phyloP scores from a whole-genome alignment of 148 eudicot genomes.

The Tetragonia tetragonoides region DNA sequence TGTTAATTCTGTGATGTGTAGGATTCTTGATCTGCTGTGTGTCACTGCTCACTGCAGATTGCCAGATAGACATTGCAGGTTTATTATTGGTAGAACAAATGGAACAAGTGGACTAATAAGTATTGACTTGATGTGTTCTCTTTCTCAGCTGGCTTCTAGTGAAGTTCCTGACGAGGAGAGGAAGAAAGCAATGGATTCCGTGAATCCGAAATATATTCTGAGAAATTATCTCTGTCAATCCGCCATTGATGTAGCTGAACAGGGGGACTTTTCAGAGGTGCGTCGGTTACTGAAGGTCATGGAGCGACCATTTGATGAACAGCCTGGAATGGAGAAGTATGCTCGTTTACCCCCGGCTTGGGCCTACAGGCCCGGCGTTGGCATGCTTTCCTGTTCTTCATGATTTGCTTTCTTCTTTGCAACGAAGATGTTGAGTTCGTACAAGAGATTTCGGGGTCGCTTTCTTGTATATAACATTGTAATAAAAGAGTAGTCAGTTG shows the following conservation, averaged over 20 bases:
- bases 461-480: not conserved
- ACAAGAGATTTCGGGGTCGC: conserved; percentile 4
- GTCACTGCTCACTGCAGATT: too few relatives aligned
- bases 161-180: conserved; percentile 77
- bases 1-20: not conserved
- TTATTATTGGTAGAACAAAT: not conserved
- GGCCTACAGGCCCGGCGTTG: conserved; percentile 97
- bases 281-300: conserved; percentile 69
- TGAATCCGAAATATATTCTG: conserved; percentile 87
- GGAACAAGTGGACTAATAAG: not conserved
- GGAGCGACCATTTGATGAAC: conserved; percentile 83
- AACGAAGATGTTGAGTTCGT: not conserved
- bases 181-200: conserved; percentile 73
- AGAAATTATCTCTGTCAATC: conserved; percentile 90
- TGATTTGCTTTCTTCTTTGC: conserved; percentile 26
- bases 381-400: conserved; percentile 98
- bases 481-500: conserved; percentile 12
- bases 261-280: conserved; percentile 86
- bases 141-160: conserved; percentile 54
- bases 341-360: conserved; percentile 98
- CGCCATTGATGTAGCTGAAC: conserved; percentile 92
- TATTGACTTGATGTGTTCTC: conserved; percentile 1
- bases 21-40: too few relatives aligned
- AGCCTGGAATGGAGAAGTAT: conserved; percentile 96
- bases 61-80: not conserved